Conservation (phyloP, 2,329 filamentous ascomycete genomes). For the Raffaelea arxii region DNA sequence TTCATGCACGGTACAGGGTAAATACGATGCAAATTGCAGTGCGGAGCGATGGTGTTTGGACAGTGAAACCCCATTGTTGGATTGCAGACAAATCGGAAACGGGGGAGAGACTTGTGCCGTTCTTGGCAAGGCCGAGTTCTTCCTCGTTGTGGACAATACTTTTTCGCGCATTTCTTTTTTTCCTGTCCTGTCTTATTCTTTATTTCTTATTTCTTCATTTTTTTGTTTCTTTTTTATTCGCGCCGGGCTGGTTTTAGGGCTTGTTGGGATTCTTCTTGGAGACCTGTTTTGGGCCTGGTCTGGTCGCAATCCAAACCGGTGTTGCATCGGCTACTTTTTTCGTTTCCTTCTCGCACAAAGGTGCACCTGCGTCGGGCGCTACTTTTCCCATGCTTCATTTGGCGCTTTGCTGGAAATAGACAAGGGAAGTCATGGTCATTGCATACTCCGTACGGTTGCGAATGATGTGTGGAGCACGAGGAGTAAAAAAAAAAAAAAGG, state of each 20-base stretch:
- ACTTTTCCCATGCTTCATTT: neutral
- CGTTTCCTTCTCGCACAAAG: neutral
- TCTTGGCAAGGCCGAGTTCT: neutral
- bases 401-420: constrained; percentile 5
- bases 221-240: too few relatives aligned
- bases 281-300: neutral
- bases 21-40: neutral
- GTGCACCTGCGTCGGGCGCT: neutral
- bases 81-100: neutral
- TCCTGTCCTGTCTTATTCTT: too few relatives aligned
- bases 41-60: neutral
- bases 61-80: neutral
- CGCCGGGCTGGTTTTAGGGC: neutral
- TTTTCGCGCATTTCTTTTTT: too few relatives aligned
- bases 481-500: neutral
- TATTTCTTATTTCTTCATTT: too few relatives aligned
- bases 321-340: too few relatives aligned
- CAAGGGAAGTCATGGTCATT: constrained; percentile 1
- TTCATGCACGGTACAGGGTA: too few relatives aligned
- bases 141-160: neutral
- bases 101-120: neutral
- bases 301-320: too few relatives aligned
- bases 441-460: neutral
- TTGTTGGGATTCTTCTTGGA: neutral
- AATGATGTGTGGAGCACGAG: neutral